Evolutionary conservation across 1,284 basidiomycete genomes (phyloP).

Genomic region (Peniophora sp.): DNA sequence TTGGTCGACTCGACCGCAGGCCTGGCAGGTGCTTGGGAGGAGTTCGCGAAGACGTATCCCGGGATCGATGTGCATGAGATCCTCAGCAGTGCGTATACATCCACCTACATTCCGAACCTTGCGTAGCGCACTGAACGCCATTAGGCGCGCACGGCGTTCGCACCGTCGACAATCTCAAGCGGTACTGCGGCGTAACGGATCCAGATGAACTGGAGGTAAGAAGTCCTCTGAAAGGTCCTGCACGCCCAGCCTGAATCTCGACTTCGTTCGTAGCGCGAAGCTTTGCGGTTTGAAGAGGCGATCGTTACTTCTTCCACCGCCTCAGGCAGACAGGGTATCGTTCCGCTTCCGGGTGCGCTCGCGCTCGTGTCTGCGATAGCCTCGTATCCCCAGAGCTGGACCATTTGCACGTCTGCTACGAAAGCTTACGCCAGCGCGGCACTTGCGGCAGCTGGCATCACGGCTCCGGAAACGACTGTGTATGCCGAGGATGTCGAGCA

Average conservation of each 20-base stretch:
- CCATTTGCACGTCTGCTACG: slow-evolving; percentile 63
- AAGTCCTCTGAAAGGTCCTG: neutral
- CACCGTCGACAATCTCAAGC: slow-evolving; percentile 71
- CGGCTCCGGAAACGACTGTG: slow-evolving; percentile 60
- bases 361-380: slow-evolving; percentile 29
- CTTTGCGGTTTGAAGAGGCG: slow-evolving; percentile 58
- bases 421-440: slow-evolving; percentile 51
- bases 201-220: slow-evolving; percentile 58
- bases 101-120: slow-evolving; percentile 4
- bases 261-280: slow-evolving; percentile 43
- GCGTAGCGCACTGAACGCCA: slow-evolving; percentile 3
- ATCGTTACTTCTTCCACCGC: slow-evolving; percentile 50
- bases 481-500: slow-evolving; percentile 71
- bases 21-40: slow-evolving; percentile 68
- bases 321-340: slow-evolving; percentile 49
- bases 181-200: slow-evolving; percentile 64
- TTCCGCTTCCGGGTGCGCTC: slow-evolving; percentile 53
- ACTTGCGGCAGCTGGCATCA: slow-evolving; percentile 42
- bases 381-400: slow-evolving; percentile 31
- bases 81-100: slow-evolving; percentile 41
- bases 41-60: slow-evolving; percentile 57
- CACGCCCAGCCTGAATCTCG: slow-evolving; percentile 3
- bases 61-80: slow-evolving; percentile 55
- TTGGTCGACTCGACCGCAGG: slow-evolving; percentile 70
- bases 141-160: slow-evolving; percentile 75